phyloP scores from a whole-genome alignment of 2,329 filamentous ascomycete species.

The Trichoderma harzianum region DNA sequence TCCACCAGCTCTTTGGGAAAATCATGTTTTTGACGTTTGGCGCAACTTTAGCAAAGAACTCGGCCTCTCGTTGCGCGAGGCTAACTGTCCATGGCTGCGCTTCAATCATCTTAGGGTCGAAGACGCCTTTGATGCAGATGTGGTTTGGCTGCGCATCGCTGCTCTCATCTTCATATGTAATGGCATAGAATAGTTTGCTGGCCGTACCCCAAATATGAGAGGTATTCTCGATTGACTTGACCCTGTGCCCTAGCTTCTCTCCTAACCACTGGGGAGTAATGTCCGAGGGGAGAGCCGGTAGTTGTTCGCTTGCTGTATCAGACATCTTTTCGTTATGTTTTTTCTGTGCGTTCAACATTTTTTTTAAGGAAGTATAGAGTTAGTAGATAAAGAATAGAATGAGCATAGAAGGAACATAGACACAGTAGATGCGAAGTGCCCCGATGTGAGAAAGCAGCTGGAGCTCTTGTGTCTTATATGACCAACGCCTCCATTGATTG shows the following conservation, averaged over 20 bases:
- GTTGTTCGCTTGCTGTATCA: neutral
- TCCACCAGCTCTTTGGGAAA: conserved; percentile 8
- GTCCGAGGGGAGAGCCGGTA: neutral
- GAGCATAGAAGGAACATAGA: neutral
- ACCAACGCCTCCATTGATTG: neutral
- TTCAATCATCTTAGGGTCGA: conserved; percentile 11
- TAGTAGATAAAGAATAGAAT: neutral
- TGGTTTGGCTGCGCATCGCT: neutral
- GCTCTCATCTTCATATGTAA: neutral
- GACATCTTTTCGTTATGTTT: neutral
- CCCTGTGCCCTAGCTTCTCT: neutral
- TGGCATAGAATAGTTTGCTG: conserved; percentile 2
- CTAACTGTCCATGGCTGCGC: conserved; percentile 4
- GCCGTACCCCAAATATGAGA: neutral
- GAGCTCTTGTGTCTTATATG: neutral
- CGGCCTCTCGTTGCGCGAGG: neutral
- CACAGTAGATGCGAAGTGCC: neutral
- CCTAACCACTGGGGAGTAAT: neutral
- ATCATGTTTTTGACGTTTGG: neutral
- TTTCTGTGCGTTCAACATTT: neutral
- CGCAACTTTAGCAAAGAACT: conserved; percentile 5
- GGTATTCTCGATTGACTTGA: conserved; percentile 2
- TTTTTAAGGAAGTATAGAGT: neutral
- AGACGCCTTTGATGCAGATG: conserved; percentile 8
- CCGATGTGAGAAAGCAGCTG: neutral